These are phyloP conservation scores for Sphagnum contortum DNA, from an alignment of 225 moss, liverwort and hornwort species.

Conservation along the genomic window DNA sequence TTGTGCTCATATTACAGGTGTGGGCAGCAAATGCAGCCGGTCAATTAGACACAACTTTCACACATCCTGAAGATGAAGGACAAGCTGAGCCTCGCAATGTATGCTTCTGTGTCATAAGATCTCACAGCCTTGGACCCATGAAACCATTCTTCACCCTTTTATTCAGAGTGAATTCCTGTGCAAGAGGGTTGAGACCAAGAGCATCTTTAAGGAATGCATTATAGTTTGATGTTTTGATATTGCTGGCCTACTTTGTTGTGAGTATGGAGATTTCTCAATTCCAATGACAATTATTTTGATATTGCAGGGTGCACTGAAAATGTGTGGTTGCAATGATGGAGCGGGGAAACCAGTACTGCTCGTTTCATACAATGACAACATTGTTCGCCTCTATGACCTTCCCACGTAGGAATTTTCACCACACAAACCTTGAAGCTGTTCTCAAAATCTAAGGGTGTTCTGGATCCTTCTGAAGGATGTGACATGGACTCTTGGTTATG, in stretches of 20 bases:
- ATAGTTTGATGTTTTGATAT: no score
- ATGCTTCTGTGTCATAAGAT: background rate
- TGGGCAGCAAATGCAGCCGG: conserved; percentile 72
- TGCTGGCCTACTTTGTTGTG: no score
- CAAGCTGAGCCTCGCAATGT: conserved; percentile 20
- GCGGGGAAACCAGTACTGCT: conserved; percentile 70
- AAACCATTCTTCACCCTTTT: no score
- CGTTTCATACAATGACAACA: conserved; percentile 90
- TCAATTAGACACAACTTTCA: conserved; percentile 66
- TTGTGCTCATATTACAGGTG: conserved; percentile 31
- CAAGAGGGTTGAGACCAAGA: no score
- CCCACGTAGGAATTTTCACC: conserved; percentile 54
- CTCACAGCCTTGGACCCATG: no score
- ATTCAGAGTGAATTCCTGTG: no score
- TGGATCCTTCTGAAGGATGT: background rate
- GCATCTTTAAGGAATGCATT: no score
- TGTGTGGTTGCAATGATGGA: conserved; percentile 76
- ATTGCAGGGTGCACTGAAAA: conserved; percentile 68
- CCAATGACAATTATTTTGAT: no score
- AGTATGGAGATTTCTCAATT: no score
- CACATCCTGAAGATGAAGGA: conserved; percentile 74
- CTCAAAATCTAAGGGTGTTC: background rate
- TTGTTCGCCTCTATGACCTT: conserved; percentile 80
- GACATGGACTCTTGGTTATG: background rate
- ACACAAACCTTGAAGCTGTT: background rate